A percentile compares a stretch with the other conserved stretches of the same genome.
Evolutionary conservation across 108 stramenopile species (phyloP).

Genomic region (Fistulifera solaris): DNA sequence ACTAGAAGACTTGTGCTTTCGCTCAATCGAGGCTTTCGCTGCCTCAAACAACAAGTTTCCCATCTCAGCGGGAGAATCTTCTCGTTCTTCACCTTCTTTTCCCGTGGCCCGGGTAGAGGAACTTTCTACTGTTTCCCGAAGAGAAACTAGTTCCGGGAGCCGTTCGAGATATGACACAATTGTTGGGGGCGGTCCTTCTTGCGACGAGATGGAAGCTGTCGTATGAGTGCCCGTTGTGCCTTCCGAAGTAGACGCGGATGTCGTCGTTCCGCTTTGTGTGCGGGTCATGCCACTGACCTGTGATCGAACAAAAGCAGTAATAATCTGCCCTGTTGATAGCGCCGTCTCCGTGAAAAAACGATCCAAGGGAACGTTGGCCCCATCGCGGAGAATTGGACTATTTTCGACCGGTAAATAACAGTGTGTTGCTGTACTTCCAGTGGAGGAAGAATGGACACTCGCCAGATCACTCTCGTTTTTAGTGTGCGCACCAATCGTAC

Average conservation of each 20-base stretch:
- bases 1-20: neutral
- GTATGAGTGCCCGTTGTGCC: neutral
- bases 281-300: neutral
- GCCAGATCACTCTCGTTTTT: neutral
- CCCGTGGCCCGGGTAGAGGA: neutral
- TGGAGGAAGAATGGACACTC: constrained; percentile 1
- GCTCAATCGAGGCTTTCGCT: neutral
- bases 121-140: neutral
- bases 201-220: constrained; percentile 1
- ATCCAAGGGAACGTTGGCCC: constrained; percentile 1
- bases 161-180: constrained; percentile 7
- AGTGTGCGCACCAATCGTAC: neutral
- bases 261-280: neutral
- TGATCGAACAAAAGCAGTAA: neutral
- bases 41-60: neutral
- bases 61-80: constrained; percentile 1
- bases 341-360: neutral
- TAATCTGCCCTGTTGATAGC: no score
- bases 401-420: neutral
- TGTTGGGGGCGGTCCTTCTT: constrained; percentile 1
- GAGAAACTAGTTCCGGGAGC: neutral
- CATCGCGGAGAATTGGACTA: neutral
- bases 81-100: constrained; percentile 2
- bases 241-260: neutral
- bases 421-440: neutral